phyloP scores from a whole-genome alignment of 768 basidiomycete species.

The Mycena filopes region DNA sequence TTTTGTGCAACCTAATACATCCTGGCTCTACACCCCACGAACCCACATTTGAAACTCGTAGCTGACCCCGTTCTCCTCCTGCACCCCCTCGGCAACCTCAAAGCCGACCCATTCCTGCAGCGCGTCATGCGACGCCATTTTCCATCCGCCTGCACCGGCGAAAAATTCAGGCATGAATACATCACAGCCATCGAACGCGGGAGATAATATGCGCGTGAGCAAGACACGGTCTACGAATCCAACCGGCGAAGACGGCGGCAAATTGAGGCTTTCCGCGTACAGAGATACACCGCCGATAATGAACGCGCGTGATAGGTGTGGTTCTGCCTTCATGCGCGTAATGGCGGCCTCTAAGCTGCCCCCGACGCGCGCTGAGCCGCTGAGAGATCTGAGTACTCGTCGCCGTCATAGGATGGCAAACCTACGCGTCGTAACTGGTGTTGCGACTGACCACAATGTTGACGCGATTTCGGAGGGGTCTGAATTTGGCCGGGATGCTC shows the following conservation, averaged over 20 bases:
- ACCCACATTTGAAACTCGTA: constrained; percentile 99
- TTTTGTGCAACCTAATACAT: background rate
- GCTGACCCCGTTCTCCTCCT: constrained; percentile 83
- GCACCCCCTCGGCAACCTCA: constrained; percentile 77
- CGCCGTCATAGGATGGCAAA: constrained; percentile 9
- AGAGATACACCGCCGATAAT: constrained; percentile 93
- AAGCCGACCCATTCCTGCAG: constrained; percentile 84
- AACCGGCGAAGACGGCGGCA: constrained; percentile 43
- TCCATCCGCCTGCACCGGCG: constrained; percentile 58
- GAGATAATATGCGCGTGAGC: constrained; percentile 83
- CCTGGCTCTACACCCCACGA: constrained; percentile 42
- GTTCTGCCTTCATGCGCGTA: constrained; percentile 31
- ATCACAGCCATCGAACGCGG: constrained; percentile 86
- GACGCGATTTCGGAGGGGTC: constrained; percentile 78
- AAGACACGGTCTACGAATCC: constrained; percentile 82
- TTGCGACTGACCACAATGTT: constrained; percentile 85
- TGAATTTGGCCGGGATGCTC: constrained; percentile 87
- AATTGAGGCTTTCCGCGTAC: constrained; percentile 74
- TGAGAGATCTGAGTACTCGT: constrained; percentile 14
- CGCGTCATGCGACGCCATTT: constrained; percentile 65
- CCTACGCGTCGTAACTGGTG: constrained; percentile 70
- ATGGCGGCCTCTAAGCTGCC: constrained; percentile 56
- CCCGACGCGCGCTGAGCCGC: constrained; percentile 17
- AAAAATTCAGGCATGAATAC: constrained; percentile 85
- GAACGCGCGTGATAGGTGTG: constrained; percentile 68